Conservation (phyloP, 176 grass and related monocot species). For the Echinochloa phyllopogon region DNA sequence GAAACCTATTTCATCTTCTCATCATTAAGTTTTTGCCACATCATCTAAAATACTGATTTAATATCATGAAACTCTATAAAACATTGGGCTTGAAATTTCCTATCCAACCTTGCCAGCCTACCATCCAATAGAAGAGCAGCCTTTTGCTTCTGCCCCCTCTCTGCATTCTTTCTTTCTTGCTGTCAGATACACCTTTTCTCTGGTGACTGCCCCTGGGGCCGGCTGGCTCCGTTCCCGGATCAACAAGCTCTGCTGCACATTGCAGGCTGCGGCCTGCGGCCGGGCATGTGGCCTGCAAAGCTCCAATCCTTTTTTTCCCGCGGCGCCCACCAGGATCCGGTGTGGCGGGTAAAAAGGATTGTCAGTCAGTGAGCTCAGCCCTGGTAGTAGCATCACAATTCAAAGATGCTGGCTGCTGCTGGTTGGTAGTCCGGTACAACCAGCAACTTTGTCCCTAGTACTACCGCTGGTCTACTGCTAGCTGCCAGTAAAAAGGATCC, state of each 20-base stretch:
- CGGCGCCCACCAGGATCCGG: background rate
- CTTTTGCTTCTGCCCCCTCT: constrained; percentile 8
- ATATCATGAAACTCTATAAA: no score
- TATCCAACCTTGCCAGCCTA: background rate
- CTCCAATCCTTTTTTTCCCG: constrained; percentile 11
- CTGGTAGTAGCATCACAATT: background rate
- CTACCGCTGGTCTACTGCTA: background rate
- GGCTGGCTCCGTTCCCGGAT: constrained; percentile 1
- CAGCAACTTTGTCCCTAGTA: background rate
- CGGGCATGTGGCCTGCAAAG: constrained; percentile 32
- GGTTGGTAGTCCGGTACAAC: constrained; percentile 27
- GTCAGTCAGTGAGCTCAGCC: background rate
- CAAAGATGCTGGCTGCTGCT: constrained; percentile 30
- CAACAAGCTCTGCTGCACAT: background rate
- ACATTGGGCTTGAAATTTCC: no score
- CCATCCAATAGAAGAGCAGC: background rate
- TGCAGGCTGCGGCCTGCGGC: background rate
- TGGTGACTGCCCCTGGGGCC: background rate
- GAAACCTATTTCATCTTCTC: no score
- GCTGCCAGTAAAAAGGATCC: background rate
- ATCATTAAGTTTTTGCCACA: no score
- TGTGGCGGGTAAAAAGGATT: background rate
- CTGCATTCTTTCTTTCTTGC: background rate
- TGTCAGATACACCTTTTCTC: background rate
- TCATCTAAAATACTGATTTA: no score